A percentile compares a stretch with the other conserved stretches of the same genome.
Conservation (phyloP, 1,284 basidiomycete species). For the Puccinia coronata region DNA sequence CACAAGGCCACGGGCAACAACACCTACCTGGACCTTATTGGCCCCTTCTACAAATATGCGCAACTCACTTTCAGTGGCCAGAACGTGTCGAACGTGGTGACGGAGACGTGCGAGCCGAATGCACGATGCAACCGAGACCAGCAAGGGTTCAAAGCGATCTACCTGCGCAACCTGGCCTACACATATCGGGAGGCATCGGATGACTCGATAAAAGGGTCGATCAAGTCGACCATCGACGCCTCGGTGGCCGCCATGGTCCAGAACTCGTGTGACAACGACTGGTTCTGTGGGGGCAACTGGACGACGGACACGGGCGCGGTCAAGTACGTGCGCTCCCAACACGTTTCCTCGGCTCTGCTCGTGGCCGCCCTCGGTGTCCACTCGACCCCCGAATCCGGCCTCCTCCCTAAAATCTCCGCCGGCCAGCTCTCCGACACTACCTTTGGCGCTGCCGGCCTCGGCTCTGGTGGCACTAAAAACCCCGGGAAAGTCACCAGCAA, state of each 20-base stretch:
- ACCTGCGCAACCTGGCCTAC: conserved; percentile 46
- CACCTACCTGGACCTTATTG: conserved; percentile 32
- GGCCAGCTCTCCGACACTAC: conserved; percentile 35
- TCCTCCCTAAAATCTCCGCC: conserved; percentile 30
- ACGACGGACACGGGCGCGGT: conserved; percentile 28
- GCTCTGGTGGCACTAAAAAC: conserved; percentile 19
- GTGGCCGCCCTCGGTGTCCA: conserved; percentile 39
- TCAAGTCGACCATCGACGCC: conserved; percentile 33
- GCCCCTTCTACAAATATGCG: conserved; percentile 23
- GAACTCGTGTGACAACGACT: conserved; percentile 38
- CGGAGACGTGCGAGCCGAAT: conserved; percentile 38
- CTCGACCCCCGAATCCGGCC: not conserved
- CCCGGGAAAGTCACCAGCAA: conserved; percentile 32
- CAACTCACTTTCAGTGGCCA: not conserved
- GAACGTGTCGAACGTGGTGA: conserved; percentile 31
- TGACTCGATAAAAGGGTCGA: not conserved
- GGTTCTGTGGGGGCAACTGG: conserved; percentile 49
- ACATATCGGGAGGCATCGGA: conserved; percentile 19
- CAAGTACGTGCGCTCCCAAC: conserved; percentile 49
- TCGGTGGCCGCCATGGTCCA: conserved; percentile 33
- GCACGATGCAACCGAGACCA: conserved; percentile 46
- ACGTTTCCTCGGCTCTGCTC: conserved; percentile 36
- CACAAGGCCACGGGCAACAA: conserved; percentile 34
- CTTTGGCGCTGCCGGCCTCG: conserved; percentile 35
- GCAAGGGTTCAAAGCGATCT: conserved; percentile 48